Base-by-base conservation (phyloP, 2,329 filamentous ascomycete species). In the Trichoderma sp. region DNA sequence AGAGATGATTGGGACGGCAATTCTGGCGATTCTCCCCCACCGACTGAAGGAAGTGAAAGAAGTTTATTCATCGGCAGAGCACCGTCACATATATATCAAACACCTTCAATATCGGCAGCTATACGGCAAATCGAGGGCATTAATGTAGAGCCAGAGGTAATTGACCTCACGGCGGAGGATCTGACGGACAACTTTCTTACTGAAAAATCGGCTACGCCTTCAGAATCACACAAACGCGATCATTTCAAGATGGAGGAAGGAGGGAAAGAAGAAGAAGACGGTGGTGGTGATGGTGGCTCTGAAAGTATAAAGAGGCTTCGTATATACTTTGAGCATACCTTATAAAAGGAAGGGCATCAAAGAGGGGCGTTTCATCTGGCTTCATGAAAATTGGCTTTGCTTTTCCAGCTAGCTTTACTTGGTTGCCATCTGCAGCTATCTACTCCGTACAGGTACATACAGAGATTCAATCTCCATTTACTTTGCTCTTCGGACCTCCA, bases 141-240 rank as follows among this genome's bases (percentile, higher is more conserved):
- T 25, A 25, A 59, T 27, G 52, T 10, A 19, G 35, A n/a, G 2
- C 32, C 13, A 54, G 17, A 3, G 8, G 5, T 58, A 1, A 48
- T 63, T 48, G 66, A 67, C 8, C 53, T 67, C 9, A 63, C 66
- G 10, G 10, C 9, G 9, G 66, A 68, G 10, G 67, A 68, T 35
- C 45, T 6, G 9, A 17, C 57, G 0, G 67, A 68, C 2, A 8
- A 25, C 2, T 68, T 68, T 25, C 52, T 59, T 17, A 19, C 4
- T 3, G 17, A 52, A 5, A 12, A n/a, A 15, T 27, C 34, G 52
- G 4, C 8, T 10, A 13, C 19, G 10, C 10, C 50, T n/a, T n/a
- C 52, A 12, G 39, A 48, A 5, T 45, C 52, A 6, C 52, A n/a
- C 13, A 65, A 65, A 27, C 63, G 63, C 2, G 4, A n/a, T 8